Conservation (phyloP, 805 yeast species). For the Candida stauntonica region DNA sequence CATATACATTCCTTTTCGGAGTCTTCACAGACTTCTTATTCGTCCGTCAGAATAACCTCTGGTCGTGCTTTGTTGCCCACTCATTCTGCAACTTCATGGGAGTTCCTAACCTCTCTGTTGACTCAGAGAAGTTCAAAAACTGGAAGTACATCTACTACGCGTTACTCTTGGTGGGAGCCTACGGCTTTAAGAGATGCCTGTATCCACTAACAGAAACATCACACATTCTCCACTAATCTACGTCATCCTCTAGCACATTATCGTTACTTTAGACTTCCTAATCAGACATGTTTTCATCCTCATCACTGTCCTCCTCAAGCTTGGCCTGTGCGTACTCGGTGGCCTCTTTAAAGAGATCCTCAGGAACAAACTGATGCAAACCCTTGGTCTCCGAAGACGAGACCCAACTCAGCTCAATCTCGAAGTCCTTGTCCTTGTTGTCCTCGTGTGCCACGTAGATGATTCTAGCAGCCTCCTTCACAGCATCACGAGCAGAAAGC, state of each 20-base stretch:
- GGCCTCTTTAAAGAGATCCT: constrained; percentile 77
- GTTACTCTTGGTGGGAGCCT: constrained; percentile 41
- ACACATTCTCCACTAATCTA: neutral
- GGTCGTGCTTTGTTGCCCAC: constrained; percentile 58
- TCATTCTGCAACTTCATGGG: constrained; percentile 67
- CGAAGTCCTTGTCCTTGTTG: constrained; percentile 95
- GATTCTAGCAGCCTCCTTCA: constrained; percentile 90
- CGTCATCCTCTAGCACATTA: too few relatives aligned
- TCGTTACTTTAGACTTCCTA: too few relatives aligned
- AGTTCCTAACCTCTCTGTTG: constrained; percentile 42
- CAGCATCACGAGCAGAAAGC: constrained; percentile 74
- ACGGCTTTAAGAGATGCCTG: constrained; percentile 33
- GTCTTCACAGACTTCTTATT: constrained; percentile 54
- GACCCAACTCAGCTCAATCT: constrained; percentile 90
- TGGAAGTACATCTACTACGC: constrained; percentile 35
- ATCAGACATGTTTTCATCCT: constrained; percentile 41
- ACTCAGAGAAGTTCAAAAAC: constrained; percentile 14
- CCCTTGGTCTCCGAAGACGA: constrained; percentile 74
- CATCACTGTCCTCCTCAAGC: constrained; percentile 70
- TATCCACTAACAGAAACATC: constrained; percentile 10
- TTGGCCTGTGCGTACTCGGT: constrained; percentile 78
- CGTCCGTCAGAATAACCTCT: constrained; percentile 47
- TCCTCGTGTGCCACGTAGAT: constrained; percentile 95
- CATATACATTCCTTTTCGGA: constrained; percentile 71
- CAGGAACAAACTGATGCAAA: constrained; percentile 74